These are phyloP conservation scores for Puccinia horiana DNA, from an alignment of 1,284 basidiomycete species.

Conservation along the genomic window DNA sequence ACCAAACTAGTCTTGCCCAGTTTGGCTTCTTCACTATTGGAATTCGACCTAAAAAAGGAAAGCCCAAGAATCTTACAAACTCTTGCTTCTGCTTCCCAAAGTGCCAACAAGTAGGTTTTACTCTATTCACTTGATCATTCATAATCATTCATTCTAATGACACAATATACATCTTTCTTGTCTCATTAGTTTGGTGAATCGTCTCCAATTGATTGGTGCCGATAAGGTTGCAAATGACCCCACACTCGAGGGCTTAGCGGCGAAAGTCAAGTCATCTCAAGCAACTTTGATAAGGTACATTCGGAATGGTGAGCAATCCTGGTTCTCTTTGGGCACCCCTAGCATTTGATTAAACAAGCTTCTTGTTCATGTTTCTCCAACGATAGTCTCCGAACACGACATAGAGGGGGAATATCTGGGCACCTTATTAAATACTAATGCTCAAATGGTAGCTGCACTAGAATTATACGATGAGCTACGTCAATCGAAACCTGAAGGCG, in stretches of 20 bases:
- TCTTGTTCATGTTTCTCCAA: not conserved
- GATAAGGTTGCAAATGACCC: not conserved
- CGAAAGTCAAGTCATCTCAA: slow-evolving; percentile 13
- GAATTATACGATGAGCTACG: not conserved
- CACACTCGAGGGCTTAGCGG: not conserved
- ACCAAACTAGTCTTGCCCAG: not conserved
- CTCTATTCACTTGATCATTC: not conserved
- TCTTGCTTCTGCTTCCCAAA: slow-evolving; percentile 14
- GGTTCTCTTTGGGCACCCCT: not conserved
- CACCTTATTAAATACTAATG: slow-evolving; percentile 24
- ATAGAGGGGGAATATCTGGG: slow-evolving; percentile 30
- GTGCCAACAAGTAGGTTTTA: slow-evolving; percentile 8
- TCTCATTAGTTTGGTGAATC: slow-evolving; percentile 29
- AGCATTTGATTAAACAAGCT: not conserved
- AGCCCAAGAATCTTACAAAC: not conserved
- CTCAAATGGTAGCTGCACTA: slow-evolving; percentile 11
- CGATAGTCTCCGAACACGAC: slow-evolving; percentile 10
- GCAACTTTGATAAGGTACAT: slow-evolving; percentile 4
- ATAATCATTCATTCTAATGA: not conserved
- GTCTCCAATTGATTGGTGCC: slow-evolving; percentile 18
- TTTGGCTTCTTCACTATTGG: not conserved
- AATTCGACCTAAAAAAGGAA: not conserved
- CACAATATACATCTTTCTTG: not conserved
- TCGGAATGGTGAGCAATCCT: not conserved
- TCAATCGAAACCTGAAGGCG: not conserved